Conservation (phyloP, 495 filamentous ascomycete species). For the Sphaerosporella brunnea region DNA sequence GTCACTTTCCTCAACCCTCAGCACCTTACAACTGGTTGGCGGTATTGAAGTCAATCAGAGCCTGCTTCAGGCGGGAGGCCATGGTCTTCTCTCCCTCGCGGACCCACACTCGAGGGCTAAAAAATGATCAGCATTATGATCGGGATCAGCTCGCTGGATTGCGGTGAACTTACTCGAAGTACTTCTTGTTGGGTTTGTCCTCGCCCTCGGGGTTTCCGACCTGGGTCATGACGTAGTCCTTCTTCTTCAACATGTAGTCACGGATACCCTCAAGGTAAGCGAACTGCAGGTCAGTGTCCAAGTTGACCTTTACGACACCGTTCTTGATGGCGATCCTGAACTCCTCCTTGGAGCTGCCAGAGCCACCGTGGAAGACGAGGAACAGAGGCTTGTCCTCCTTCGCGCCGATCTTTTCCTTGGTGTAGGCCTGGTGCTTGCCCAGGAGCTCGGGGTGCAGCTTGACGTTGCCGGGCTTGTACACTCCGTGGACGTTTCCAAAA, state of each 20-base stretch:
- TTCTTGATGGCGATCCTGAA: slow-evolving; percentile 71
- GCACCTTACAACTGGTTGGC: slow-evolving; percentile 74
- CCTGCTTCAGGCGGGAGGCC: slow-evolving; percentile 59
- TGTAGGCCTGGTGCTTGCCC: slow-evolving; percentile 80
- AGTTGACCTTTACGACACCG: slow-evolving; percentile 95
- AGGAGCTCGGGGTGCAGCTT: slow-evolving; percentile 87
- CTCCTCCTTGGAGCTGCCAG: slow-evolving; percentile 74
- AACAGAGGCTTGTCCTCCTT: slow-evolving; percentile 79
- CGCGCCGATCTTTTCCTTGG: slow-evolving; percentile 51
- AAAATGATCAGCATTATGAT: no score
- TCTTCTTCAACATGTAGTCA: slow-evolving; percentile 83
- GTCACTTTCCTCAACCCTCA: no score
- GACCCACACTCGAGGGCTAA: slow-evolving; percentile 48
- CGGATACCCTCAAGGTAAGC: slow-evolving; percentile 81
- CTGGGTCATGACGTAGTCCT: slow-evolving; percentile 71
- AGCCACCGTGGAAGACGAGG: slow-evolving; percentile 98
- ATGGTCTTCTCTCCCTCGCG: slow-evolving; percentile 97
- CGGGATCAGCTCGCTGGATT: no score
- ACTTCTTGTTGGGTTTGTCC: slow-evolving; percentile 99
- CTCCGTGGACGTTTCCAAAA: slow-evolving; percentile 97
- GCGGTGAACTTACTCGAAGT: slow-evolving; percentile 51
- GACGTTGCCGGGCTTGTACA: slow-evolving; percentile 98
- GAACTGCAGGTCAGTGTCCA: slow-evolving; percentile 79
- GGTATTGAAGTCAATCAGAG: slow-evolving; percentile 82
- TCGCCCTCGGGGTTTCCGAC: slow-evolving; percentile 91